phyloP scores from a whole-genome alignment of 2,329 filamentous ascomycete species.

The Cercospora citrullina region DNA sequence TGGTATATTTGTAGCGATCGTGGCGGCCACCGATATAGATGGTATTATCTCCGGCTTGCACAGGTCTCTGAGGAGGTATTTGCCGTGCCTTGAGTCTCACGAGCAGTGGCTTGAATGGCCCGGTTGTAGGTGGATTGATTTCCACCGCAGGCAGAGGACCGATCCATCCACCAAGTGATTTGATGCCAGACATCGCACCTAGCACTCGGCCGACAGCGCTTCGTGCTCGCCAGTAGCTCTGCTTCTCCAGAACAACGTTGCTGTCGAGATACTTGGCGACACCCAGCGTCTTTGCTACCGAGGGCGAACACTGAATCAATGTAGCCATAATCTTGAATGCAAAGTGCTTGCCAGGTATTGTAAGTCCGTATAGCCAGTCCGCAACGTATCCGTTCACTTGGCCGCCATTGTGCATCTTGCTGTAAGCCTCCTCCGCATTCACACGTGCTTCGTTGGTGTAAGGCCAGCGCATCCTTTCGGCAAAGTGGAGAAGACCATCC shows the following conservation, averaged over 20 bases:
- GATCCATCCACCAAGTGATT: neutral
- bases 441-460: neutral
- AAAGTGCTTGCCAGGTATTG: neutral
- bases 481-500: neutral
- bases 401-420: neutral
- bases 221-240: slow-evolving; percentile 4
- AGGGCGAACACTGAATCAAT: slow-evolving; percentile 5
- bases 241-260: neutral
- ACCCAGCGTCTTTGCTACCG: neutral
- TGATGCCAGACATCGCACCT: neutral
- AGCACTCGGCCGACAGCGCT: neutral
- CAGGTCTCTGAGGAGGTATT: neutral
- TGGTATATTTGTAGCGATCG: neutral
- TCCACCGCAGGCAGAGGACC: neutral
- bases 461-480: slow-evolving; percentile 1
- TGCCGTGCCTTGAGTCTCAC: neutral
- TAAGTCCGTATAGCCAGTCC: slow-evolving; percentile 5
- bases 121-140: neutral
- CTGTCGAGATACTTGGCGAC: neutral
- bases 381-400: neutral
- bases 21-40: slow-evolving; percentile 1
- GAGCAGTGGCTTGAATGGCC: neutral
- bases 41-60: neutral
- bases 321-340: slow-evolving; percentile 7
- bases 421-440: neutral